A percentile compares a stretch with the other conserved stretches of the same genome.
phyloP scores from a whole-genome alignment of 495 filamentous ascomycete species.

The Penicillium samsonianum region DNA sequence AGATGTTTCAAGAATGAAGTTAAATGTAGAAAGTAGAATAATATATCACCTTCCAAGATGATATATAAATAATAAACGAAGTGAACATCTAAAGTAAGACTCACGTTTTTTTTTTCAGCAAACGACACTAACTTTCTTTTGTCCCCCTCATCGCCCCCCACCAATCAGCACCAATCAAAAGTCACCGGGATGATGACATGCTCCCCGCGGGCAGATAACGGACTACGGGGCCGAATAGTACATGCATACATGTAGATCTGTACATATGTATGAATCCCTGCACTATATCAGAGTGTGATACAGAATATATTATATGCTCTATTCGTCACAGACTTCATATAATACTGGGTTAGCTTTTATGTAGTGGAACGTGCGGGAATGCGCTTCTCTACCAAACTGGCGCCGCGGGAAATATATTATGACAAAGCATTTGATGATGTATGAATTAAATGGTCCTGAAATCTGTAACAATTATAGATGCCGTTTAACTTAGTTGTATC shows the following conservation, averaged over 20 bases:
- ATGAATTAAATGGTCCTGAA: no score
- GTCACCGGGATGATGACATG: constrained; percentile 8
- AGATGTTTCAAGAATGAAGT: neutral
- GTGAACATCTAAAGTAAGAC: neutral
- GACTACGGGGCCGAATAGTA: neutral
- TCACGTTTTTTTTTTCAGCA: constrained; percentile 10
- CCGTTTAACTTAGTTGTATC: neutral
- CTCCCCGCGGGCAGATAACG: constrained; percentile 5
- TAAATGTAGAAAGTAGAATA: neutral
- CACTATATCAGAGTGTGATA: no score
- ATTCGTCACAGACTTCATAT: no score
- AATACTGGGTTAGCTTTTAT: no score
- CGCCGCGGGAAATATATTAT: neutral
- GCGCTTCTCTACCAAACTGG: neutral
- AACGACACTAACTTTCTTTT: constrained; percentile 11
- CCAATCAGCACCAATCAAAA: constrained; percentile 9
- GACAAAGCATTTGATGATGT: no score
- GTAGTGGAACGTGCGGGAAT: neutral
- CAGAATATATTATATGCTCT: no score
- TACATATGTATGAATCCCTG: no score
- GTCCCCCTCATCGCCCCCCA: constrained; percentile 4
- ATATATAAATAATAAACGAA: constrained; percentile 1
- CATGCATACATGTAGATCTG: neutral
- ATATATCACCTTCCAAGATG: neutral
- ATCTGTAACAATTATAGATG: neutral